Conservation (phyloP, 352 stramenopile genomes). For the Globisporangium cederbergense region DNA sequence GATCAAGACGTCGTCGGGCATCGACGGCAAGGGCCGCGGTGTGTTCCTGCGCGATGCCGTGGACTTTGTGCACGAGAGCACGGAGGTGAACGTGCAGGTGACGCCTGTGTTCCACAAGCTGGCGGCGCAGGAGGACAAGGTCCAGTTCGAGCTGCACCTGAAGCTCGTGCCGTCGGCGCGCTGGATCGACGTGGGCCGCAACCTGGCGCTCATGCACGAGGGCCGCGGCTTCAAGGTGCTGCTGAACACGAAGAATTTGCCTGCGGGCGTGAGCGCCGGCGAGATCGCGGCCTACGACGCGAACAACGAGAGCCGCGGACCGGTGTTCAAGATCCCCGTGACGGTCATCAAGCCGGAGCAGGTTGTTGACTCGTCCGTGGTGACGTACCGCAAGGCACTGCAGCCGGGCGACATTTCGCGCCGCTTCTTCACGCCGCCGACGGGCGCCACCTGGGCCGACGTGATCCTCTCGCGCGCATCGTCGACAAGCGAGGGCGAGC, state of each 20-base stretch:
- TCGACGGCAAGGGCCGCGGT: slow-evolving; percentile 50
- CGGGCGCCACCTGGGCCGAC: slow-evolving; percentile 83
- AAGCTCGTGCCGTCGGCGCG: slow-evolving; percentile 71
- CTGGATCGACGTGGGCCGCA: slow-evolving; percentile 87
- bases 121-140: slow-evolving; percentile 70
- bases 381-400: slow-evolving; percentile 48
- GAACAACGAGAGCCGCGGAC: slow-evolving; percentile 49
- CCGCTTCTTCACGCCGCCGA: slow-evolving; percentile 78
- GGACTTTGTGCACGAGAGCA: slow-evolving; percentile 75
- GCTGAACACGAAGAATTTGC: slow-evolving; percentile 82
- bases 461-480: slow-evolving; percentile 64
- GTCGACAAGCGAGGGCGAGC: slow-evolving; percentile 22
- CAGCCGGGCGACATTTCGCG: slow-evolving; percentile 67
- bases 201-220: slow-evolving; percentile 85
- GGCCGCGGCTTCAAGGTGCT: slow-evolving; percentile 87
- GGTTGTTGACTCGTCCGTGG: slow-evolving; percentile 19
- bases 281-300: slow-evolving; percentile 84
- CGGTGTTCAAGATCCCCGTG: slow-evolving; percentile 91
- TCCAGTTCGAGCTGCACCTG: slow-evolving; percentile 89
- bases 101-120: slow-evolving; percentile 88
- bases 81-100: slow-evolving; percentile 82
- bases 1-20: slow-evolving; percentile 40
- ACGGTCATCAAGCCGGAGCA: slow-evolving; percentile 85
- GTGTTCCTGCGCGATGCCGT: slow-evolving; percentile 79
- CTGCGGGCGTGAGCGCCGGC: slow-evolving; percentile 79